These are phyloP conservation scores for Xanthoceras sorbifolium DNA, from an alignment of 345 rosid species.

Conservation along the genomic window DNA sequence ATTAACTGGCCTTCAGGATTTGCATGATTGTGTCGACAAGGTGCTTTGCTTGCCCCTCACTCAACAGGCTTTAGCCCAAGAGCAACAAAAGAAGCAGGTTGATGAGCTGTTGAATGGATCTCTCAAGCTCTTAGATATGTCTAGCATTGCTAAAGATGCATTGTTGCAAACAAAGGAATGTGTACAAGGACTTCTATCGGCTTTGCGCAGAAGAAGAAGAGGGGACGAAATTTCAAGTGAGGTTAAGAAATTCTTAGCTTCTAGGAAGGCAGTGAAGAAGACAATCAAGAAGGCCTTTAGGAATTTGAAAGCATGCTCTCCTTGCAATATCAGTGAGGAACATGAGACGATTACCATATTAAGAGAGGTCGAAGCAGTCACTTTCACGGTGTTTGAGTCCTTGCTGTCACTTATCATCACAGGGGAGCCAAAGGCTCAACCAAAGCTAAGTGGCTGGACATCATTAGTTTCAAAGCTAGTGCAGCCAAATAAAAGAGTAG, in stretches of 20 bases:
- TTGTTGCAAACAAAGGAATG: slow-evolving; percentile 33
- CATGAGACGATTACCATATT: slow-evolving; percentile 26
- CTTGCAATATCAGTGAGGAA: not conserved
- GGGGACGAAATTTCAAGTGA: slow-evolving; percentile 22
- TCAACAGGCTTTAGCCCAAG: slow-evolving; percentile 31
- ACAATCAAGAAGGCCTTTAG: slow-evolving; percentile 35
- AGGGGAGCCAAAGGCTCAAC: slow-evolving; percentile 32
- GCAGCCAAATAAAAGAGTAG: slow-evolving; percentile 38
- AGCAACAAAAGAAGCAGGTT: slow-evolving; percentile 19
- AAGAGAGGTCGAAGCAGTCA: slow-evolving; percentile 34
- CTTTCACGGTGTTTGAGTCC: slow-evolving; percentile 24
- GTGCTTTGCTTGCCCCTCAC: slow-evolving; percentile 32
- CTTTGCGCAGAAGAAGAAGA: slow-evolving; percentile 36
- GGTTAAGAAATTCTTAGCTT: slow-evolving; percentile 20
- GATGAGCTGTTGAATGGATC: slow-evolving; percentile 44
- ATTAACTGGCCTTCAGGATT: slow-evolving; percentile 31
- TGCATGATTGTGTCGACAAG: slow-evolving; percentile 34
- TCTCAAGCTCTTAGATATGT: slow-evolving; percentile 21
- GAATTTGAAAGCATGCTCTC: slow-evolving; percentile 22
- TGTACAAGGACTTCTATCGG: slow-evolving; percentile 31
- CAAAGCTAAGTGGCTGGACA: slow-evolving; percentile 35
- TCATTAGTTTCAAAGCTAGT: slow-evolving; percentile 41
- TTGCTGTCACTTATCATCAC: slow-evolving; percentile 41
- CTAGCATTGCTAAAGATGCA: slow-evolving; percentile 34
- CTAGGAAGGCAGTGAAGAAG: slow-evolving; percentile 42